These are phyloP conservation scores for Lathyrus oleraceus DNA, from an alignment of 306 rosid species.

Conservation along the genomic window DNA sequence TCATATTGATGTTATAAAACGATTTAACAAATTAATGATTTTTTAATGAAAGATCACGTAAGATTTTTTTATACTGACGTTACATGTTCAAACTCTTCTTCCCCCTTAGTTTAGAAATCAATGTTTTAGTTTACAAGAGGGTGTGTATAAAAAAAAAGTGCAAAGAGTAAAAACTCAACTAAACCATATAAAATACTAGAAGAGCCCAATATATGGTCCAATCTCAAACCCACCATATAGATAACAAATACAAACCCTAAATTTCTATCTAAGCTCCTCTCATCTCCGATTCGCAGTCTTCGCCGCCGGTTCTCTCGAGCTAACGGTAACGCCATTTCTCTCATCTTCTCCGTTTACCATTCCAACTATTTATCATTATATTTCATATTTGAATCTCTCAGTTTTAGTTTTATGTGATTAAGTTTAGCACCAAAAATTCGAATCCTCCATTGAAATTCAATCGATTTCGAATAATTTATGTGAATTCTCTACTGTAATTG, in stretches of 20 bases:
- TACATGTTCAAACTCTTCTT: no score
- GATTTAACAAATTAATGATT: no score
- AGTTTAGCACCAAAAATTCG: not conserved
- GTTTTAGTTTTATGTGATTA: not conserved
- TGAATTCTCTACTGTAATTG: not conserved
- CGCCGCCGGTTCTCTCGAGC: not conserved
- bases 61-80: no score
- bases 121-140: not conserved
- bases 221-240: constrained; percentile 23
- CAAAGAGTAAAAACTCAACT: not conserved
- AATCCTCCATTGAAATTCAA: not conserved
- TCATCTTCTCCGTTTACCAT: no score
- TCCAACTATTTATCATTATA: not conserved
- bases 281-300: not conserved
- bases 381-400: not conserved
- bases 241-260: constrained; percentile 24
- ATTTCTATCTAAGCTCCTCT: not conserved
- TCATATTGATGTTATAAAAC: no score
- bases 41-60: no score
- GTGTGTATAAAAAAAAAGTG: not conserved
- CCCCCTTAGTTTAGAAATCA: no score
- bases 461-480: not conserved
- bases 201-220: not conserved
- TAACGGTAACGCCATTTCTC: constrained; percentile 10
- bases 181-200: not conserved